Evolutionary conservation across 352 stramenopile genomes (phyloP), one percentile per base, ranked within the genome.

Genomic region (Peronospora destructor): DNA sequence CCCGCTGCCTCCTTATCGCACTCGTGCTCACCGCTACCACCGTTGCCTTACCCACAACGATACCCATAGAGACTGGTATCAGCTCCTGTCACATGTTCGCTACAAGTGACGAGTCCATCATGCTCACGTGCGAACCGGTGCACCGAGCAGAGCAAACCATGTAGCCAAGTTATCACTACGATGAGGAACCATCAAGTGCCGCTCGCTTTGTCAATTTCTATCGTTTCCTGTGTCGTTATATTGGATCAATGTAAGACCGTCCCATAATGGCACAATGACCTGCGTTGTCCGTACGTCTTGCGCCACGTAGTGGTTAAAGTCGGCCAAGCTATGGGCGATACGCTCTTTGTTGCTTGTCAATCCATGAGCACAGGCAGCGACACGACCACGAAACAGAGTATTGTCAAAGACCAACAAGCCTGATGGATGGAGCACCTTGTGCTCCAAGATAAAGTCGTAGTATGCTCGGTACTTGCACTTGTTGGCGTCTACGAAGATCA

Each of bases 401-500:
- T 97, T 98, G 64, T 98, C 92, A 25, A 96, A 89, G 0, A 96
- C 61, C 39, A 97, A 73, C 7, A 96, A 39, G 0, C 87, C 87
- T 6, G 72, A 70, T 10, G 70, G 64, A 37, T 80, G 75, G 33
- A 98, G 56, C 38, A 97, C 40, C 9, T 66, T 44, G 50, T 84
- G 59, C 32, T 74, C 79, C 4, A 83, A 52, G 16, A 96, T 71
- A 3, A 69, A 59, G 61, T 97, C 81, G 46, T 91, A 91, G 56
- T 97, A 95, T 2, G 84, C 70, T 16, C 78, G 71, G 30, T 97
- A 84, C 25, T 93, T 73, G 17, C 83, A 86, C 61, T 98, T 98
- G 64, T 97, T 95, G 29, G 88, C 88, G 65, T 98, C 92, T 3
- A 98, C 66, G 68, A 97, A 97, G n/a, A 97, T 87, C 17, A 98